phyloP scores from a whole-genome alignment of 345 rosid genomes.

The Acer saccharum region DNA sequence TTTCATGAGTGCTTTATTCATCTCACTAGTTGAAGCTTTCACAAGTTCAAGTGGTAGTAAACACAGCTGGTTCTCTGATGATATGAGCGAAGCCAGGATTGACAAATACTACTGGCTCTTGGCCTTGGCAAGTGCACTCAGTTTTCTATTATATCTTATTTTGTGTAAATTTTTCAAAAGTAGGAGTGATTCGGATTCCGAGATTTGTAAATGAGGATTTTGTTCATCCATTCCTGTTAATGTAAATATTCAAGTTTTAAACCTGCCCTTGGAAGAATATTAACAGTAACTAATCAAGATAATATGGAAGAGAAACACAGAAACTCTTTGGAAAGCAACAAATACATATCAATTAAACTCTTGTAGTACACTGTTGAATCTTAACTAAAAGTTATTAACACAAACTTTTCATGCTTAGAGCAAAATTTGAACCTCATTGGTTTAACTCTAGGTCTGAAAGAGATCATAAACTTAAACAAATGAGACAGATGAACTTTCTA shows the following conservation, averaged over 20 bases:
- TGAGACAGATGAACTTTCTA: background rate
- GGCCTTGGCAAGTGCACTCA: slow-evolving; percentile 53
- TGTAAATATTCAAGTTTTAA: background rate
- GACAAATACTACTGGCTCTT: slow-evolving; percentile 85
- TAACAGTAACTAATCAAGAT: too few relatives aligned
- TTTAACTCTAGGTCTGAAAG: background rate
- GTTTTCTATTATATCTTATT: slow-evolving; percentile 57
- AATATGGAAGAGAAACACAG: background rate
- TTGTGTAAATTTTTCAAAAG: slow-evolving; percentile 59
- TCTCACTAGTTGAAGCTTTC: slow-evolving; percentile 53
- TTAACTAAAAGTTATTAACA: background rate
- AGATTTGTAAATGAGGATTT: slow-evolving; percentile 23
- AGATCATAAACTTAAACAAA: background rate
- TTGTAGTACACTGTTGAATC: background rate
- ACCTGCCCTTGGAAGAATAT: background rate
- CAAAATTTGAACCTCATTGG: slow-evolving; percentile 13
- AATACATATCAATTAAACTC: background rate
- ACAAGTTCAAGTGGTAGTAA: slow-evolving; percentile 38
- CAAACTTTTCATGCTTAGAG: background rate
- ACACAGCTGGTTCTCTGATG: slow-evolving; percentile 80
- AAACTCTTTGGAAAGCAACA: background rate
- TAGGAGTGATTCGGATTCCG: slow-evolving; percentile 33
- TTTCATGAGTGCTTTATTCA: slow-evolving; percentile 76
- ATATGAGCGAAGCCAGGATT: slow-evolving; percentile 81
- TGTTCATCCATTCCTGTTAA: background rate